A percentile compares a stretch with the other conserved stretches of the same genome.
These are phyloP conservation scores for Candida incommunis DNA, from an alignment of 805 yeast genomes.

Conservation along the genomic window DNA sequence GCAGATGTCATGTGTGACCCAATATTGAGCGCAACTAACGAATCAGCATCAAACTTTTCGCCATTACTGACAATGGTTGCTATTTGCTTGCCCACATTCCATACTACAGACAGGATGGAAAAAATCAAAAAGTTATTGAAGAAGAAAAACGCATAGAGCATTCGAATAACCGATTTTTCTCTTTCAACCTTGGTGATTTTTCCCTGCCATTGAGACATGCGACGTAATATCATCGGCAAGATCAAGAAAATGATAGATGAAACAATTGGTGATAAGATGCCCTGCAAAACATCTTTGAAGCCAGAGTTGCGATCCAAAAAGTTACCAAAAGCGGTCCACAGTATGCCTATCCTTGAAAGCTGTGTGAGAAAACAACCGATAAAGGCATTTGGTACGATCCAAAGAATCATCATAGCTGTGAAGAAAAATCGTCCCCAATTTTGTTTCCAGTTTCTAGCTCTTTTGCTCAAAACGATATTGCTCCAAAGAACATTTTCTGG, in stretches of 20 bases:
- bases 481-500: constrained; percentile 25
- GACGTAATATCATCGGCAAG: constrained; percentile 23
- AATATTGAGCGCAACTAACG: constrained; percentile 15
- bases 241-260: constrained; percentile 21
- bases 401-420: constrained; percentile 16
- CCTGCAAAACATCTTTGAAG: constrained; percentile 23
- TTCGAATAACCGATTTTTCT: constrained; percentile 23
- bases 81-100: constrained; percentile 20
- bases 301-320: constrained; percentile 15
- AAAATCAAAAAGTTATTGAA: constrained; percentile 24
- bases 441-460: constrained; percentile 19
- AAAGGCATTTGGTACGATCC: constrained; percentile 28
- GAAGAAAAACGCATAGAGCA: constrained; percentile 24
- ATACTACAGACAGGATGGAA: constrained; percentile 24
- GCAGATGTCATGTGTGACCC: constrained; percentile 22
- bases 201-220: constrained; percentile 25
- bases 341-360: constrained; percentile 20
- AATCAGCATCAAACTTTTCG: constrained; percentile 5
- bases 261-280: constrained; percentile 23
- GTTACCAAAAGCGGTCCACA: constrained; percentile 22
- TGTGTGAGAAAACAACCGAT: constrained; percentile 26
- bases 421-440: constrained; percentile 21
- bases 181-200: constrained; percentile 22
- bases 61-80: constrained; percentile 5
- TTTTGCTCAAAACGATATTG: constrained; percentile 16